Conservation (phyloP, 768 basidiomycete genomes). For the Boletellus sp. region DNA sequence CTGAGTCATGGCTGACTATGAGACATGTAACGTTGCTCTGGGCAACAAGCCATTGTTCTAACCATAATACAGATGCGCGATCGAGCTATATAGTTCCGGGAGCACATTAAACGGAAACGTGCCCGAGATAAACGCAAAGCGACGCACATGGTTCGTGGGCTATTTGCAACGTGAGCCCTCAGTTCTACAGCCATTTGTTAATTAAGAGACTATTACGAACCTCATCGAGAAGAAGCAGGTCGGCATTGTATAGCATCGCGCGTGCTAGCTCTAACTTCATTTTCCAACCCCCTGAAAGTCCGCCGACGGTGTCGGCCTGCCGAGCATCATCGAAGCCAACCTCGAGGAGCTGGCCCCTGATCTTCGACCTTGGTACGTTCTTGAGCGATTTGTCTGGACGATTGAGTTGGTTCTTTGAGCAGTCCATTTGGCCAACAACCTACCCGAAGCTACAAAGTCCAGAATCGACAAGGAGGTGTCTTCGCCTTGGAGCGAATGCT, state of each 20-base stretch:
- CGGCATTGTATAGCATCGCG: conserved; percentile 95
- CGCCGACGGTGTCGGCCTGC: conserved; percentile 82
- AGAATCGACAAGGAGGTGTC: conserved; percentile 78
- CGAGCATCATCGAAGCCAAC: conserved; percentile 90
- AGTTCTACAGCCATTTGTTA: conserved; percentile 16
- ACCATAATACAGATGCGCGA: conserved; percentile 83
- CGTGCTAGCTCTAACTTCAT: conserved; percentile 97
- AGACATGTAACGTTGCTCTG: conserved; percentile 86
- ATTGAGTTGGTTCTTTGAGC: conserved; percentile 1
- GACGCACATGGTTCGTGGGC: conserved; percentile 87
- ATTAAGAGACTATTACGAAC: conserved; percentile 36
- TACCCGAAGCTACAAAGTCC: conserved; percentile 87
- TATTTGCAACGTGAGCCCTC: conserved; percentile 35
- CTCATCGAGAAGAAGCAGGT: conserved; percentile 82
- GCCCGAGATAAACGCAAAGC: conserved; percentile 13
- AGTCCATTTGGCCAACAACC: conserved; percentile 20
- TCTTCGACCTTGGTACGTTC: conserved; percentile 60
- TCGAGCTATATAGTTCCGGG: conserved; percentile 58
- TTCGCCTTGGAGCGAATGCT: conserved; percentile 94
- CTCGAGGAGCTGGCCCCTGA: conserved; percentile 73
- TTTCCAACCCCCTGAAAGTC: conserved; percentile 97
- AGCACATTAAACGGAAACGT: conserved; percentile 13
- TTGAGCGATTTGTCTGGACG: conserved; percentile 64
- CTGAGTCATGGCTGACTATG: conserved; percentile 95
- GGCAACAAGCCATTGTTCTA: conserved; percentile 80